Base-by-base conservation (phyloP, 441 rosid genomes). In the Populus hybrid region DNA sequence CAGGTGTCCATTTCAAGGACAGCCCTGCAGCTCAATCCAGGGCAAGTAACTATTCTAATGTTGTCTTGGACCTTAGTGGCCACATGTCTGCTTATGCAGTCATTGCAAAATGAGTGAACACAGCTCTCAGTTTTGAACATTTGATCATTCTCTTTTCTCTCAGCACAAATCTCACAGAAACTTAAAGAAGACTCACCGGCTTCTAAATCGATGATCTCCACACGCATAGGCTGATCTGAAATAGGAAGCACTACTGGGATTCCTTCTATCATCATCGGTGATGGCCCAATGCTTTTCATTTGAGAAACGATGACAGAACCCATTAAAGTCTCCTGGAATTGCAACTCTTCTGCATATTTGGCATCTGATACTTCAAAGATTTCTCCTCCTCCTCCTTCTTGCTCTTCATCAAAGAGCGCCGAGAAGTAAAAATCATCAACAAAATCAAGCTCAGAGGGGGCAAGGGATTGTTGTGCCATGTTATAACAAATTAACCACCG, bases 241-340 rank as follows among this genome's bases (percentile, higher is more conserved):
- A 10, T n/a, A 56, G 33, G 2, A 20, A 0, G 0, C 24, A 72
- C 31, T 4, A 1, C 42, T 14, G 78, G 64, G 14, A 45, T 38
- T 8, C 73, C 40, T 31, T 35, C 70, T 3, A 23, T 16, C 7
- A 31, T 74, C 38, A 31, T 42, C n/a, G 74, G 23, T n/a, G 56
- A 14, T n/a, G 23, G 29, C 50, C 7, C 21, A 11, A 2, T 28
- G 24, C 9, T 77, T 36, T 72, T 68, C 65, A 20, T 42, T 29
- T 78, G 77, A 6, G 82, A 74, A 76, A 36, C 26, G 23, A 77
- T 63, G 7, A 77, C 61, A 0, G 86, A 78, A 12, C 82, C 78
- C 83, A 84, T 72, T 26, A 87, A 76, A 59, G 74, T 88, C 77
- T 89, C 90, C 35, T 89, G 90, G 36, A 89, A 76, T 40, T 83